Evolutionary conservation across 2,329 filamentous ascomycete species (phyloP), one percentile per base, ranked within the genome.

Genomic region (Aspergillus sp.): DNA sequence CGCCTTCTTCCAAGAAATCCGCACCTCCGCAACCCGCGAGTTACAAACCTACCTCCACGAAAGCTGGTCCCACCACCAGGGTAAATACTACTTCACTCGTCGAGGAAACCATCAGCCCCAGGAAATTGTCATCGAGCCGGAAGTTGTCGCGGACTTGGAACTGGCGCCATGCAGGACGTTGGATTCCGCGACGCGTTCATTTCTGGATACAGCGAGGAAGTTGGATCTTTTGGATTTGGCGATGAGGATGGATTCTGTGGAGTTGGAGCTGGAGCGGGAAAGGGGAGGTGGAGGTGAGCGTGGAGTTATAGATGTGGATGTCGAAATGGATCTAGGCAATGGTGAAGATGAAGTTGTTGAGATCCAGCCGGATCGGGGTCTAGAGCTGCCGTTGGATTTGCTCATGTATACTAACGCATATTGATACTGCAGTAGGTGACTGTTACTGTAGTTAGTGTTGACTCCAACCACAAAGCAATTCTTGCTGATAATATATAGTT

Each of bases 1-100:
- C 16, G 20, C 58, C 39, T 57, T 69, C 55, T 68, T 68, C 50
- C 49, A 59, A 9, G 65, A 72, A 46, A 57, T 73, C 22, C 70
- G 72, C 57, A 56, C 59, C 5, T 73, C 76, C 45, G 73, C 77
- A 3, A 70, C 71, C 2, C 76, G 75, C 36, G 79, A 82, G 26
- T 66, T 86, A 3, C 68, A 75, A 39, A 69, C 77, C 1, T 77
- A 77, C 46, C 65, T 85, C 18, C 70, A 67, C 24, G 72, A 72
- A 1, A 80, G 78, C 36, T 86, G 84, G 83, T 77, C 77, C 22
- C 63, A 68, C 7, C 74, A 77, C 54, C 72, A 76, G 31, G 76
- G 72, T 1, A 75, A 70, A 54, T 80, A 84, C 61, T 84, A 77
- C 65, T 78, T 85, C 32, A 74, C 67, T 36, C 69, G 72, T 2